Conservation (phyloP, 768 basidiomycete genomes). For the Cystoderma amianthinum region DNA sequence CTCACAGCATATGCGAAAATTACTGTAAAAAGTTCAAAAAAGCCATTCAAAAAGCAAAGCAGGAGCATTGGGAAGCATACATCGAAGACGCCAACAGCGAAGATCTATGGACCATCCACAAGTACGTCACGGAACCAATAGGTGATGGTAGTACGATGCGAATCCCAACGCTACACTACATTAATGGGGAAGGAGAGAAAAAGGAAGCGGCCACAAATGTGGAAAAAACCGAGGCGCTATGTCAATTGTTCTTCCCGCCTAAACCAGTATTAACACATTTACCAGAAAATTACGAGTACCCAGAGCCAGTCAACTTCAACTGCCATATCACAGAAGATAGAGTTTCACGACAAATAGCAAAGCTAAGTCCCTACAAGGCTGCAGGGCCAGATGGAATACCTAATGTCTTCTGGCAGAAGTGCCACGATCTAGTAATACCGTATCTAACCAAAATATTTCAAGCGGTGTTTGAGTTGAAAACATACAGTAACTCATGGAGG, state of each 20-base stretch:
- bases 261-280: not conserved
- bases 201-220: no score
- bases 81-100: conserved; percentile 4
- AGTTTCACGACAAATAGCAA: conserved; percentile 9
- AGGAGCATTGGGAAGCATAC: conserved; percentile 9
- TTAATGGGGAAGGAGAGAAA: no score
- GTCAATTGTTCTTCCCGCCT: not conserved
- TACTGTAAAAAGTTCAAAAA: conserved; percentile 1
- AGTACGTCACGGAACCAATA: conserved; percentile 5
- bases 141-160: no score
- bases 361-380: conserved; percentile 24
- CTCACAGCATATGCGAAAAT: not conserved
- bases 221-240: conserved; percentile 8
- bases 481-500: conserved; percentile 12
- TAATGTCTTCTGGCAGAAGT: conserved; percentile 22
- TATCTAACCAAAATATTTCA: conserved; percentile 20
- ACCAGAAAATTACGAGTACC: not conserved
- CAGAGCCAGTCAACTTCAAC: not conserved
- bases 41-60: conserved; percentile 2
- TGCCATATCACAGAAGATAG: not conserved
- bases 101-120: conserved; percentile 8
- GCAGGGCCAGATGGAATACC: conserved; percentile 11
- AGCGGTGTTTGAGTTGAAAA: conserved; percentile 15
- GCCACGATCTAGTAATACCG: conserved; percentile 12
- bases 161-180: no score